Base-by-base conservation (phyloP, 345 rosid species). In the Rhodamnia argentea region DNA sequence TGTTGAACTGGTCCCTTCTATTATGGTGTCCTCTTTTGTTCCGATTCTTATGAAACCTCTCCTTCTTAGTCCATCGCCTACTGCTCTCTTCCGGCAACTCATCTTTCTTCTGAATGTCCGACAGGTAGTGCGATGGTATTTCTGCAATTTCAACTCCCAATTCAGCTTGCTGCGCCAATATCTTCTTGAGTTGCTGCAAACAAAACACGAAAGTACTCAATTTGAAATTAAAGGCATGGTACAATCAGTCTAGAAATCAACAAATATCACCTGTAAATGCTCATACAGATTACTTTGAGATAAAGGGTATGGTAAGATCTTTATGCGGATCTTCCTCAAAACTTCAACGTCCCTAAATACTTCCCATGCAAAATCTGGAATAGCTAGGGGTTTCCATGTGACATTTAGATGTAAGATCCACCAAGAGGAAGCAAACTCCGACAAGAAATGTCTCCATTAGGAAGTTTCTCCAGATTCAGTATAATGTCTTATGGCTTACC, bases 91-190 rank as follows among this genome's bases (percentile, higher is more conserved):
- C 89, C 64, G 85, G 83, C 50, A 52, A 88, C 84, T 32, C 81
- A 83, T 82, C 88, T 83, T 76, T 92, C 82, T 87, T 93, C 89
- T 87, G 90, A 58, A 89, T 89, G 83, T 92, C 95, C 24, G 87
- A 87, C 29, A 96, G 88, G 90, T 97, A 96, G 84, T 92, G 87
- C 20, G 95, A 89, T 16, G 98, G 98, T 87, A 97, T 88, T 91
- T 97, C 99, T 76, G 99, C 99, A 86, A 96, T 97, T 91, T 95
- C 98, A 87, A 93, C 92, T 81, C 98, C 98, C 87, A 97, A 89
- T 90, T 95, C 97, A 32, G 95, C 98, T 88, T 97, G 99, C 96
- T 93, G 94, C 58, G 94, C 94, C 90, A 97, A 90, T n/a, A 97
- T 90, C 85, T 96, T 95, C 91, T 86, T 94, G 85, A 97, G 95